Evolutionary conservation across 1,284 basidiomycete species (phyloP), one percentile per base, ranked within the genome.

Genomic region (Garcileccinum viscosum): DNA sequence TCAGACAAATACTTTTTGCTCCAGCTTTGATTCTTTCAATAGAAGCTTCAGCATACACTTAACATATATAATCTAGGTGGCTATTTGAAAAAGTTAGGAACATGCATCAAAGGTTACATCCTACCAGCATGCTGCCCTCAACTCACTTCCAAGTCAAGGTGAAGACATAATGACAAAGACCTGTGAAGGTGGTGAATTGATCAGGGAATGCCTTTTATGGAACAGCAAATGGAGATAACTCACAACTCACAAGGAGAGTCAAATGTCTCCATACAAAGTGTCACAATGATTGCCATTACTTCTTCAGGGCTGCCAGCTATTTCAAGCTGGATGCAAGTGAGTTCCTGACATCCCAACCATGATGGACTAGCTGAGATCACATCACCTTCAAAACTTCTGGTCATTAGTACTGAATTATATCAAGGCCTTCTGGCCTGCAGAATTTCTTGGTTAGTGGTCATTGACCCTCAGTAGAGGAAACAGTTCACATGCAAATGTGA

Each of bases 281-380:
- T 65, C 61, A 71, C 53, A 50, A 58, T 19, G 22, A 50, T 65
- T 67, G n/a, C n/a, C n/a, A n/a, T n/a, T n/a, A n/a, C 61, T 32
- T 63, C 61, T 33, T 66, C 30, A n/a, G 38, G 30, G 27, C 42
- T 19, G 65, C 63, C 22, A 44, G 35, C 12, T 33, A 47, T 40
- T 61, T 66, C 32, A 42, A 62, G 44, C 42, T 38, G 30, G 33
- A 30, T 8, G 27, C n/a, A 40, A 68, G 62, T 62, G 40, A 63
- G 65, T 50, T 50, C 27, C 32, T 27, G 40, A 61, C 24, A 27
- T 63, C 44, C 12, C 14, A 12, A 44, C 22, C n/a, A n/a, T n/a
- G 42, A 44, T n/a, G n/a, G n/a, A 47, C n/a, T 7, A 44, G 62
- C 35, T 44, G 64, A 42, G 9, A 32, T 62, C n/a, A 17, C 14